Conservation (phyloP, 305 asterid species). For the Fraxinus greggii region DNA sequence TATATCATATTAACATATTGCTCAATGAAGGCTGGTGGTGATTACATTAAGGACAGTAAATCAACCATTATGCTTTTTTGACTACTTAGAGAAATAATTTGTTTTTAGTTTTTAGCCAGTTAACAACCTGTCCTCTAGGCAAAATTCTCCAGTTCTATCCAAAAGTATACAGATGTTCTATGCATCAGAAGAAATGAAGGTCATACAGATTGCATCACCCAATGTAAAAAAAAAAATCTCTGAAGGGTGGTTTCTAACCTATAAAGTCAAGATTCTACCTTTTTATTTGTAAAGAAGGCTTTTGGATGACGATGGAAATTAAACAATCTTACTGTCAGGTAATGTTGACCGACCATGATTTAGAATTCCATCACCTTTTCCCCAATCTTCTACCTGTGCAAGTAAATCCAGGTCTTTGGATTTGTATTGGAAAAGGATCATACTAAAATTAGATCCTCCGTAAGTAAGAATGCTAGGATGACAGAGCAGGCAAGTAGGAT, state of each 20-base stretch:
- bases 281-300: background rate
- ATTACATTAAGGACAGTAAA: background rate
- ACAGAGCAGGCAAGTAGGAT: background rate
- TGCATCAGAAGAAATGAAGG: conserved; percentile 17
- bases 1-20: conserved; percentile 7
- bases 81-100: background rate
- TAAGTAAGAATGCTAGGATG: background rate
- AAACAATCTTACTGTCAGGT: conserved; percentile 7
- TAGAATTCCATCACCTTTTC: background rate
- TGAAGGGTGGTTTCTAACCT: background rate
- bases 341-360: background rate
- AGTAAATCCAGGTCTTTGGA: conserved; percentile 6
- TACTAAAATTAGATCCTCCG: background rate
- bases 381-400: background rate
- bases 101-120: background rate
- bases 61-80: conserved; percentile 9
- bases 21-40: background rate
- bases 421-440: conserved; percentile 4
- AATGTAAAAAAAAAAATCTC: background rate
- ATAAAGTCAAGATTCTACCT: background rate
- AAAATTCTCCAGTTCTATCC: background rate
- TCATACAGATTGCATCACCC: conserved; percentile 7
- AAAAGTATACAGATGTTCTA: background rate
- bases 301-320: conserved; percentile 13
- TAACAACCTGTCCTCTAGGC: background rate